Base-by-base conservation (phyloP, 75 land plant species). In the Sequoia sempervirens region DNA sequence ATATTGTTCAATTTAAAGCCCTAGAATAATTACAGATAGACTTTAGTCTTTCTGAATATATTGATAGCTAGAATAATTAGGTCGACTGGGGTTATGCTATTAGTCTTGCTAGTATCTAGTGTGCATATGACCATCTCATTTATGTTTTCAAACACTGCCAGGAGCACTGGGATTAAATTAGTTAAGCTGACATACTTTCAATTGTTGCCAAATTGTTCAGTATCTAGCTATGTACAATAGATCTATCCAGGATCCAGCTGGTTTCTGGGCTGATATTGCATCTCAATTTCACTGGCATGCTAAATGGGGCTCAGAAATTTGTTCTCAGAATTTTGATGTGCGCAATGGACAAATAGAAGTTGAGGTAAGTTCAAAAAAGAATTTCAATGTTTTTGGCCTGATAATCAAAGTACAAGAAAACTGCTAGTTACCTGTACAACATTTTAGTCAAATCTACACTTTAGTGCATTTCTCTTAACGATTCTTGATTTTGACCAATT, bases 241-340 rank as follows among this genome's bases (percentile, higher is more conserved):
- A 78, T 95, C 99, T n/a, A 80, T 97, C 6, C 86, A 93, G 83
- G 96, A 97, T 84, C 99, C 99, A 3, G 96, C 89, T n/a, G 94
- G 90, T 32, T 97, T 97, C 82, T 97, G 99, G 99, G 90, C 93
- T 12, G 95, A 93, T 17, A 89, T 94, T 41, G 99, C 98, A 4
- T 88, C 93, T 9, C 54, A 94, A 46, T 97, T 96, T 78, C 91
- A 90, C 86, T 97, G 99, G 99, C 89, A 97, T 74, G 47, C 85
- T 78, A 93, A 89, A 83, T 96, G 98, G 95, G 87, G 83, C 8
- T 80, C 85, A 41, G 81, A 83, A 68, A 88, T 94, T 15, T 88
- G n/a, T 84, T 68, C 84, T 2, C 93, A 97, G 81, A 97, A 97
- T 85, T 85, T 97, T 34, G 99, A 97, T 81, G 86, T 96, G 43